Percentiles rank a stretch among this genome's conserved stretches.
Conservation (phyloP, 164 flowering plant species). For the Sextonia rubra region DNA sequence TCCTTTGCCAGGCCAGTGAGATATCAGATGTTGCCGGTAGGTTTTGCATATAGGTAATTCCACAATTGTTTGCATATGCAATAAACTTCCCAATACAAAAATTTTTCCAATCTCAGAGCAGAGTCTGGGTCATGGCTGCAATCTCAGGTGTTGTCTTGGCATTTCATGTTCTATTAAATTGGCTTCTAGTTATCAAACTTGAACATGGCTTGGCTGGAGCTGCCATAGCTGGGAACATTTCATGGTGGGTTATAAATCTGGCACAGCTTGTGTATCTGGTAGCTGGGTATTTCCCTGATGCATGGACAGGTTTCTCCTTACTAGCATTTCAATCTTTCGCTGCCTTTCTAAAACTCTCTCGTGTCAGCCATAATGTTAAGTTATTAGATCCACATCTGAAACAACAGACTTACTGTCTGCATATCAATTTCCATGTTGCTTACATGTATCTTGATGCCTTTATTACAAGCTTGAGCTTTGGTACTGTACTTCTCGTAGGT, state of each 20-base stretch:
- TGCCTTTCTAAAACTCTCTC: slow-evolving; percentile 43
- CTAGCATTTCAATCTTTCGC: slow-evolving; percentile 35
- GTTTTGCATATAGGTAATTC: slow-evolving; percentile 38
- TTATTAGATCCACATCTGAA: background rate
- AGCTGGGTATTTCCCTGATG: slow-evolving; percentile 36
- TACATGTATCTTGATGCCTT: background rate
- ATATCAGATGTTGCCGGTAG: slow-evolving; percentile 43
- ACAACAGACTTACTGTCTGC: background rate
- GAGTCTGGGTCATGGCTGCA: slow-evolving; percentile 43
- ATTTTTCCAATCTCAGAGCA: slow-evolving; percentile 53
- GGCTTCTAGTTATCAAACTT: slow-evolving; percentile 36
- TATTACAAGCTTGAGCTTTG: slow-evolving; percentile 46
- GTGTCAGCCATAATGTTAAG: slow-evolving; percentile 53
- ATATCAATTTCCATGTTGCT: background rate
- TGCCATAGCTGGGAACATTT: slow-evolving; percentile 39
- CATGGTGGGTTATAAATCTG: slow-evolving; percentile 40
- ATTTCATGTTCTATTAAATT: slow-evolving; percentile 35
- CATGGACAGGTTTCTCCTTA: slow-evolving; percentile 50
- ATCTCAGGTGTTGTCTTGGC: slow-evolving; percentile 26
- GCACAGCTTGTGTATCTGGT: slow-evolving; percentile 36
- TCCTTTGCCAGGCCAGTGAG: slow-evolving; percentile 27
- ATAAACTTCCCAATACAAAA: slow-evolving; percentile 47
- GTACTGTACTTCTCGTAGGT: slow-evolving; percentile 37
- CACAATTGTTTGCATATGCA: slow-evolving; percentile 50
- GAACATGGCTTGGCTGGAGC: slow-evolving; percentile 39